phyloP scores from a whole-genome alignment of 2,329 filamentous ascomycete species.

The Colletotrichum spaethianum region DNA sequence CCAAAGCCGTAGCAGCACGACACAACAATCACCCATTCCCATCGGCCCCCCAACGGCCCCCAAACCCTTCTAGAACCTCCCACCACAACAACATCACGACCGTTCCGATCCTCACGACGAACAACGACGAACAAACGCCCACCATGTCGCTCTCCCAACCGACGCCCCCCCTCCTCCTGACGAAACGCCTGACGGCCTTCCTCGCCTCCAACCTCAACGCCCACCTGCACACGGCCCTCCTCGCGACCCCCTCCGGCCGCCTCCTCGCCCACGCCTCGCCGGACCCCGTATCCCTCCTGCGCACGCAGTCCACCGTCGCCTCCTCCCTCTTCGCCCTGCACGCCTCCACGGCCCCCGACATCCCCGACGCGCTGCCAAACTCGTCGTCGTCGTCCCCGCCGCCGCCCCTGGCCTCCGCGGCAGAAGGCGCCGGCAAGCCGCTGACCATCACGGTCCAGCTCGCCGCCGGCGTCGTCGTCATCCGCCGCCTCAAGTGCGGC shows the following conservation, averaged over 20 bases:
- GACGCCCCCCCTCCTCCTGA: conserved; percentile 73
- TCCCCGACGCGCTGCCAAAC: conserved; percentile 59
- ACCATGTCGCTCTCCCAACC: conserved; percentile 57
- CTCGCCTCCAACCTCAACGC: conserved; percentile 71
- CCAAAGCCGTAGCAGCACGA: not conserved
- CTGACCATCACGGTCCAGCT: conserved; percentile 72
- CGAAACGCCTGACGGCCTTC: conserved; percentile 75
- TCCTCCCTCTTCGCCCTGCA: conserved; percentile 74
- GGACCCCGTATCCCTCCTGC: conserved; percentile 67
- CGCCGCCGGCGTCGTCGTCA: conserved; percentile 70
- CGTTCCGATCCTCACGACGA: not conserved
- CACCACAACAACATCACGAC: not conserved
- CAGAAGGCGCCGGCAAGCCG: conserved; percentile 48
- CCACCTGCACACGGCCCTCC: conserved; percentile 71
- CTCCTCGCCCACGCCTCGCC: conserved; percentile 73
- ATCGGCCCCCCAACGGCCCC: not conserved
- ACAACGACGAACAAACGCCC: conserved; percentile 9
- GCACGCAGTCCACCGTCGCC: conserved; percentile 75
- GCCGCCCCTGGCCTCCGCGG: conserved; percentile 35
- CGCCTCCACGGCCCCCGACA: conserved; percentile 58
- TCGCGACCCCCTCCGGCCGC: conserved; percentile 73
- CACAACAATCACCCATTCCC: not conserved
- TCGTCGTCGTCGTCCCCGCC: conserved; percentile 46
- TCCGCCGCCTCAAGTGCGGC: conserved; percentile 70
- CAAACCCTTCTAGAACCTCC: not conserved